These are phyloP conservation scores for Saccharomycopsis olivae DNA, from an alignment of 805 yeast species.

Conservation along the genomic window DNA sequence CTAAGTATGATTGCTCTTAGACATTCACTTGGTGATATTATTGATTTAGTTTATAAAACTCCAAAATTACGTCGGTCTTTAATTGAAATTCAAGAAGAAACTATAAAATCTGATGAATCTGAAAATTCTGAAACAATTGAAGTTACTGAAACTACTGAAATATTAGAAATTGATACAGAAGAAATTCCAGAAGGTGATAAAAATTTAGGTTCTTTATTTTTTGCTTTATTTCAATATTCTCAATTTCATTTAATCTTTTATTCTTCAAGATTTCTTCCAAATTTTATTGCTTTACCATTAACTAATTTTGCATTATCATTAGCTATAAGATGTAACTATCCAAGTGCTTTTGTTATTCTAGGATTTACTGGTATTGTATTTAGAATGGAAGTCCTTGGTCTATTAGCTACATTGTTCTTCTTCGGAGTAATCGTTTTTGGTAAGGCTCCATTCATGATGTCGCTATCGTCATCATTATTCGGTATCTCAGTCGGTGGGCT, in stretches of 20 bases:
- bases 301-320: constrained; percentile 45
- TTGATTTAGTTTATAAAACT: constrained; percentile 20
- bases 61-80: too few relatives aligned
- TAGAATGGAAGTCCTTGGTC: constrained; percentile 57
- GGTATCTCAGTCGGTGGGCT: constrained; percentile 46
- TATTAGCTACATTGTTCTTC: constrained; percentile 40
- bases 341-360: constrained; percentile 39
- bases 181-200: constrained; percentile 10
- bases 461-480: constrained; percentile 29
- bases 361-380: constrained; percentile 59
- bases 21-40: constrained; percentile 23
- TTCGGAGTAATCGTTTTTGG: constrained; percentile 35
- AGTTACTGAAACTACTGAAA: constrained; percentile 14
- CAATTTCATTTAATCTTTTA: constrained; percentile 80
- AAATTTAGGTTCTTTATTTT: constrained; percentile 40
- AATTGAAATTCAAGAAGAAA: neutral
- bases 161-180: constrained; percentile 14
- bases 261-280: constrained; percentile 81
- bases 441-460: constrained; percentile 33
- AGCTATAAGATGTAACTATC: constrained; percentile 38
- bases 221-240: constrained; percentile 41
- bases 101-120: neutral
- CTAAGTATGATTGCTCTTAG: constrained; percentile 42
- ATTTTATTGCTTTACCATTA: constrained; percentile 71
- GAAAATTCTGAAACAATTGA: neutral